phyloP scores from a whole-genome alignment of 805 yeast species.

The Wickerhamomyces canadensis region DNA sequence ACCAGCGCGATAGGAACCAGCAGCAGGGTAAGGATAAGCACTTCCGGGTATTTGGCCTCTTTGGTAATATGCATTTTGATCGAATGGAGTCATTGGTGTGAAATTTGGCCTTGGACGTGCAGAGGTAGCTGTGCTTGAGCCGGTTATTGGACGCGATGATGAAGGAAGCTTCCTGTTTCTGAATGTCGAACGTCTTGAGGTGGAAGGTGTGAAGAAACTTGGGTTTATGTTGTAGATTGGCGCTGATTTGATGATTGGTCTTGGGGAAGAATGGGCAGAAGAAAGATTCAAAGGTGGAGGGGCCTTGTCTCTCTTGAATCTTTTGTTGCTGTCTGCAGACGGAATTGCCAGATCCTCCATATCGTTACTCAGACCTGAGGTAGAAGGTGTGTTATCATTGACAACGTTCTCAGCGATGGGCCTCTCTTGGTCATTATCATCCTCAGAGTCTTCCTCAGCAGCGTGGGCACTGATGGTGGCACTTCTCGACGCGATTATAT shows the following conservation, averaged over 20 bases:
- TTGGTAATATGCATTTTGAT: constrained; percentile 2
- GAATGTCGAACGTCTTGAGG: constrained; percentile 11
- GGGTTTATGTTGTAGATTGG: constrained; percentile 22
- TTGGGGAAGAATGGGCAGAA: constrained; percentile 9
- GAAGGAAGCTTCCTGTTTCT: constrained; percentile 5
- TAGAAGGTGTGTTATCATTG: constrained; percentile 7
- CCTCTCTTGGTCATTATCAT: constrained; percentile 4
- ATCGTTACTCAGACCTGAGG: constrained; percentile 13
- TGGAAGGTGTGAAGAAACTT: constrained; percentile 12
- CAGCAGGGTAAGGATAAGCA: constrained; percentile 10
- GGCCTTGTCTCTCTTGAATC: constrained; percentile 23
- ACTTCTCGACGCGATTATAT: constrained; percentile 21
- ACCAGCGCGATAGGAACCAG: constrained; percentile 2
- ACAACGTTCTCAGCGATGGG: neutral
- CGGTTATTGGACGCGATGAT: no score
- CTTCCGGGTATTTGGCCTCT: constrained; percentile 8
- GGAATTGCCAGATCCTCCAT: constrained; percentile 18
- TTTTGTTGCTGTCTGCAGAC: constrained; percentile 15
- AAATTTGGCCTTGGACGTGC: constrained; percentile 13
- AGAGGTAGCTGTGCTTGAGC: neutral
- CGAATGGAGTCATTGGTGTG: constrained; percentile 13
- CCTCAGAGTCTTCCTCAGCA: constrained; percentile 5
- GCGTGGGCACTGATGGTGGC: constrained; percentile 1
- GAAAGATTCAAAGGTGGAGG: constrained; percentile 27
- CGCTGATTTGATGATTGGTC: constrained; percentile 28